Evolutionary conservation across 2,329 filamentous ascomycete species (phyloP), one percentile per base, ranked within the genome.

Genomic region (Paramyrothecium roridum): DNA sequence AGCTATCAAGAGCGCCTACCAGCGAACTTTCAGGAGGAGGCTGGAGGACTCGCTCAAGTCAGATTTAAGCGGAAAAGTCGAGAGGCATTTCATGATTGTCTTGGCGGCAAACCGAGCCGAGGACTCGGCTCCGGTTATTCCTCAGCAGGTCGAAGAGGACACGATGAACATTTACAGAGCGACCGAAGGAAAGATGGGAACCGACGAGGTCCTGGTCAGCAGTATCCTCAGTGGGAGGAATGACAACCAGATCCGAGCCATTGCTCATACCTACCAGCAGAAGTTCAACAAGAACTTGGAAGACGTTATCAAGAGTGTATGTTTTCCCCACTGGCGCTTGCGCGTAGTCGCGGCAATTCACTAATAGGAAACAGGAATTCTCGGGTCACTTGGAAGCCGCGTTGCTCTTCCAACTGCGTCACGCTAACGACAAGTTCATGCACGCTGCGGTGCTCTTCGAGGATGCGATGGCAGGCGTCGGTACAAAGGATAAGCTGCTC

Each of bases 361-460:
- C 30, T 26, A 40, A 54, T 19, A 26, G 53, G 51, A 48, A 56
- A 10, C 57, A 87, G 75, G 86, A 95, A 65, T 97, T 97, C 73
- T 90, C 87, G 0, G 93, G 93, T 1, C 93, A 98, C 69, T 97
- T 98, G 92, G 80, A 93, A 69, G 84, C 90, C 17, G 91, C 91
- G 0, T 81, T 98, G 1, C 74, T 95, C 23, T 86, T 86, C 68
- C 91, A 96, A 70, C 76, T 97, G n/a, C 82, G 82, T 12, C 80
- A 87, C 13, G 93, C 90, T 3, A 76, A 83, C 7, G 91, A 97
- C 72, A 90, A 88, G 61, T 91, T 90, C 56, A 88, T 90, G 80
- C 87, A 91, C 61, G 93, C 96, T 64, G 95, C 93, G 1, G 76
- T 82, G 21, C 77, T 91, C 4, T 80, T 98, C n/a, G 92, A 97